phyloP scores from a whole-genome alignment of 2,329 filamentous ascomycete genomes.

The Coccinonectria pachysandricola region DNA sequence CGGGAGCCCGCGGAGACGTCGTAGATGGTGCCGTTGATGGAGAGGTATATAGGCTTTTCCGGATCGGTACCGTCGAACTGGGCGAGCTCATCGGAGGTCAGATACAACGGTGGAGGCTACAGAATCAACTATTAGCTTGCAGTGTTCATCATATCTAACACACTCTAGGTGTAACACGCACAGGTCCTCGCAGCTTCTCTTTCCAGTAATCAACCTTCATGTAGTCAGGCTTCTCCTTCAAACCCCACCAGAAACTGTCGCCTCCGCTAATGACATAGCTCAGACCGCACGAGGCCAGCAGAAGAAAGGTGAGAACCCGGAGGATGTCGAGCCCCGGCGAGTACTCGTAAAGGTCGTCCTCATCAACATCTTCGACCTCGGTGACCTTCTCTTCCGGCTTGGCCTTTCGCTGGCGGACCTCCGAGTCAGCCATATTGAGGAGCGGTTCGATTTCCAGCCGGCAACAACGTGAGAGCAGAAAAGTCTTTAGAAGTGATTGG shows the following conservation, averaged over 20 bases:
- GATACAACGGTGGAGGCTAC: conserved; percentile 48
- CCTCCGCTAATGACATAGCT: conserved; percentile 69
- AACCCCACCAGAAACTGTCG: conserved; percentile 58
- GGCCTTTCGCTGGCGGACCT: conserved; percentile 36
- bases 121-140: conserved; percentile 2
- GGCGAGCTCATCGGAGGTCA: conserved; percentile 67
- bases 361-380: conserved; percentile 22
- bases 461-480: too few relatives aligned
- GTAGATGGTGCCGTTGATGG: conserved; percentile 79
- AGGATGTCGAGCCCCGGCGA: conserved; percentile 53
- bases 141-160: too few relatives aligned
- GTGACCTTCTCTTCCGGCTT: conserved; percentile 15
- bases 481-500: too few relatives aligned
- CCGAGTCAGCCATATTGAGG: conserved; percentile 26
- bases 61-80: conserved; percentile 70
- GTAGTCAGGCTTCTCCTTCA: conserved; percentile 52
- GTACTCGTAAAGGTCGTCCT: conserved; percentile 48
- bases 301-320: conserved; percentile 56
- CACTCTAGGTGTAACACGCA: too few relatives aligned
- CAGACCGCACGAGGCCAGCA: conserved; percentile 55
- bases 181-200: conserved; percentile 18
- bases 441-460: conserved; percentile 3
- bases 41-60: conserved; percentile 73
- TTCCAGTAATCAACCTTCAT: conserved; percentile 48
- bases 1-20: conserved; percentile 61